Evolutionary conservation across 1,284 basidiomycete genomes (phyloP).

Genomic region (Rhodotorula sp.): DNA sequence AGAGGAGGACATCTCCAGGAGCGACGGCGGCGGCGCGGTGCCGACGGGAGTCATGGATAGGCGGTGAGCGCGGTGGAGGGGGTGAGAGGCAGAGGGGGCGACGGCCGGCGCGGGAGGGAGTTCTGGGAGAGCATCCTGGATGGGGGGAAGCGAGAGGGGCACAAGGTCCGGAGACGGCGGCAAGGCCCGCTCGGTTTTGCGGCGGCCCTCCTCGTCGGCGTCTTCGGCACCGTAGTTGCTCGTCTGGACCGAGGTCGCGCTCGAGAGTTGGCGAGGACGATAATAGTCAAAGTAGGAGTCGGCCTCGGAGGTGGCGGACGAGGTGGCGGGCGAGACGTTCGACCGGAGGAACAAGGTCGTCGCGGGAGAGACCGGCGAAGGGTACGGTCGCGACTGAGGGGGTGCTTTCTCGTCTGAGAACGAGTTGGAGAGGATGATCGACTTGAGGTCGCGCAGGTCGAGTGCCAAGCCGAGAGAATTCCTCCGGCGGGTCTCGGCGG

Average conservation of each 20-base stretch:
- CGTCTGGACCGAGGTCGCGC: not conserved
- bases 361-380: slow-evolving; percentile 9
- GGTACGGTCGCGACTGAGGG: not conserved
- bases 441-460: slow-evolving; percentile 8
- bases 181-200: not conserved
- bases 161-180: slow-evolving; percentile 14
- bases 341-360: not conserved
- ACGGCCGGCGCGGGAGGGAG: not conserved
- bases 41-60: slow-evolving; percentile 17
- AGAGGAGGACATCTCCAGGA: not conserved
- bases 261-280: not conserved
- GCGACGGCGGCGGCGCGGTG: not conserved
- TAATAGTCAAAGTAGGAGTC: slow-evolving; percentile 9
- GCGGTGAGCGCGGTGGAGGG: slow-evolving; percentile 1
- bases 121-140: not conserved
- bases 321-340: not conserved
- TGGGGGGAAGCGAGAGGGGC: not conserved
- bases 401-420: not conserved
- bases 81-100: not conserved
- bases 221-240: not conserved
- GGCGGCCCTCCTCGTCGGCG: not conserved
- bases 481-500: not conserved
- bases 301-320: not conserved
- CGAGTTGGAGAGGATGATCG: not conserved
- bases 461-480: slow-evolving; percentile 15